Evolutionary conservation across 2,329 filamentous ascomycete genomes (phyloP), one percentile per base, ranked within the genome.

Genomic region (Colletotrichum sp.): DNA sequence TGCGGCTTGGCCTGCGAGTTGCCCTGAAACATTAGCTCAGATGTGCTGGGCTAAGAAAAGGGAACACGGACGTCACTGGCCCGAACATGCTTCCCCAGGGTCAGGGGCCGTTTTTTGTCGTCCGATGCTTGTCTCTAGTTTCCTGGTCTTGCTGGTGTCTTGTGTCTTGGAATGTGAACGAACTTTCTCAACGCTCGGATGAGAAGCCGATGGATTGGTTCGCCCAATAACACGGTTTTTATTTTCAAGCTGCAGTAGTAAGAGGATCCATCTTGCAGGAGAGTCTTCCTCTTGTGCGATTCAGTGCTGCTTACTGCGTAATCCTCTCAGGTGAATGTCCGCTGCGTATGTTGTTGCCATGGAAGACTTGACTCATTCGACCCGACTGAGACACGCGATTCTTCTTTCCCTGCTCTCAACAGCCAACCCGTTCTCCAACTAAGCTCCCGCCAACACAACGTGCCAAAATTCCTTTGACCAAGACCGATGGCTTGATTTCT

Each of bases 21-120:
- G 39, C 39, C 63, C 64, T 75, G 73, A 75, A 75, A 73, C 73
- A 73, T n/a, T 63, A 48, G 61, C 6, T 21, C 10, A 16, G 63
- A 24, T 34, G 34, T 6, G 18, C 39, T 34, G 34, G 5, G 18
- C 39, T 64, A 10, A 48, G 5, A 59, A 16, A 8, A 3, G 7
- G 10, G 24, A 26, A 68, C n/a, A 57, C 26, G 55, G 68, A 61
- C 39, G 24, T 63, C n/a, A 60, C 36, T 39, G 61, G 30, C 30
- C 18, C 18, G 6, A 21, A 24, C 4, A 36, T 21, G 21, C 28
- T 28, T n/a, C 30, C 24, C 18, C 14, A 55, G 39, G n/a, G 30
- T 32, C n/a, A 28, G 16, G 7, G 24, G 61, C 32, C n/a, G 55
- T 60, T 75, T 52, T n/a, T 10, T 18, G 26, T 68, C 63, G 69